These are phyloP conservation scores for Inga leiocalycina DNA, from an alignment of 306 rosid species.

Conservation along the genomic window DNA sequence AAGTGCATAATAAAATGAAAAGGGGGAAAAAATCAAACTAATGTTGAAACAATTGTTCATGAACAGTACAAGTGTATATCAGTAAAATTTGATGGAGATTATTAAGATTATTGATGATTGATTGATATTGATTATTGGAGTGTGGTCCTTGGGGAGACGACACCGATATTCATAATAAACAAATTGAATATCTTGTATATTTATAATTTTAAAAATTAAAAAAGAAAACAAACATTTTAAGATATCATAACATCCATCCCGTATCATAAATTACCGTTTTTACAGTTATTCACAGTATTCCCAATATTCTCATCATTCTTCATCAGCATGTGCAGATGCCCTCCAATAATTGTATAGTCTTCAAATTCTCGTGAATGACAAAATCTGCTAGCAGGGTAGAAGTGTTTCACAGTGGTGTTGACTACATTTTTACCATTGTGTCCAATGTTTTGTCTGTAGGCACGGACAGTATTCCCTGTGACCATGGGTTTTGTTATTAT, in stretches of 20 bases:
- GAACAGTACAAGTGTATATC: neutral
- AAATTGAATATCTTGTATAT: neutral
- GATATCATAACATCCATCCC: neutral
- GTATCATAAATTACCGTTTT: neutral
- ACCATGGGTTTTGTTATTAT: neutral
- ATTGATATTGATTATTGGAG: neutral
- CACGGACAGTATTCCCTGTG: neutral
- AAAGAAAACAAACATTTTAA: too few relatives aligned
- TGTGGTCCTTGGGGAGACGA: neutral
- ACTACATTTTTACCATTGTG: neutral
- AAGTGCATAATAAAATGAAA: too few relatives aligned
- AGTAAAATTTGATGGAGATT: neutral
- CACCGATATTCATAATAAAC: too few relatives aligned
- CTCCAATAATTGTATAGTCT: neutral
- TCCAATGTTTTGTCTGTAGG: too few relatives aligned
- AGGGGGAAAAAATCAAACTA: too few relatives aligned
- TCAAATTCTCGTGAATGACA: neutral
- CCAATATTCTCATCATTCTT: neutral
- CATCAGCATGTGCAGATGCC: neutral
- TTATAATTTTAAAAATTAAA: too few relatives aligned
- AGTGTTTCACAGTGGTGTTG: neutral
- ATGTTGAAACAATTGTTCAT: too few relatives aligned
- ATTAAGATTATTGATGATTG: neutral
- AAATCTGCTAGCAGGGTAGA: neutral
- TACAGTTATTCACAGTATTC: neutral